Percentiles rank a stretch among this genome's conserved stretches.
Evolutionary conservation across 805 yeast genomes (phyloP).

Genomic region (Wickerhamomyces canadensis): DNA sequence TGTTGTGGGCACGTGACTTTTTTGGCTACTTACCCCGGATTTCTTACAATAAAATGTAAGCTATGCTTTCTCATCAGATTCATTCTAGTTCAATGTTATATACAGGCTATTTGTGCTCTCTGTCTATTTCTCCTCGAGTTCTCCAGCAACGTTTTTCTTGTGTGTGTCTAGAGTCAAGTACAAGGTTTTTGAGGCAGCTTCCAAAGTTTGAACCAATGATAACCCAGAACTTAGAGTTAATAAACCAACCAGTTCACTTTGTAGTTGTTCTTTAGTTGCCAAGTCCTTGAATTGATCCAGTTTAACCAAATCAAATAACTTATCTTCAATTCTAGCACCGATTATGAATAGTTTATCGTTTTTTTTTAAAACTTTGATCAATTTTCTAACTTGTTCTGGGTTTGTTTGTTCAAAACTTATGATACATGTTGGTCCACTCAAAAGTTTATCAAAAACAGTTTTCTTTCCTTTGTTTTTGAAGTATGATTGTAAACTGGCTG

Average conservation of each 20-base stretch:
- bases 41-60: too few relatives aligned
- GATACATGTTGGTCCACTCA: conserved; percentile 84
- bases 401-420: conserved; percentile 63
- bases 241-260: conserved; percentile 77
- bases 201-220: conserved; percentile 78
- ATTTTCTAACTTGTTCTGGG: conserved; percentile 59
- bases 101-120: too few relatives aligned
- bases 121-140: conserved; percentile 1
- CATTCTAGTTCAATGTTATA: too few relatives aligned
- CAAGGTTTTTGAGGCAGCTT: conserved; percentile 58
- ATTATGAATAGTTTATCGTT: conserved; percentile 73
- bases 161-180: conserved; percentile 73
- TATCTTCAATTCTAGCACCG: conserved; percentile 78
- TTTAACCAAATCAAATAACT: conserved; percentile 44
- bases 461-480: conserved; percentile 33
- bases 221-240: conserved; percentile 85
- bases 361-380: conserved; percentile 54
- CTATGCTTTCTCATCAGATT: too few relatives aligned
- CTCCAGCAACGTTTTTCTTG: conserved; percentile 30
- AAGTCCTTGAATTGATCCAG: conserved; percentile 64
- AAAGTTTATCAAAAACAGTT: conserved; percentile 67
- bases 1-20: too few relatives aligned
- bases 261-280: conserved; percentile 66
- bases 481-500: conserved; percentile 56
- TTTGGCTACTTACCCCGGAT: too few relatives aligned